These are phyloP conservation scores for Zarea fungicola DNA, from an alignment of 2,329 filamentous ascomycete genomes.

Conservation along the genomic window DNA sequence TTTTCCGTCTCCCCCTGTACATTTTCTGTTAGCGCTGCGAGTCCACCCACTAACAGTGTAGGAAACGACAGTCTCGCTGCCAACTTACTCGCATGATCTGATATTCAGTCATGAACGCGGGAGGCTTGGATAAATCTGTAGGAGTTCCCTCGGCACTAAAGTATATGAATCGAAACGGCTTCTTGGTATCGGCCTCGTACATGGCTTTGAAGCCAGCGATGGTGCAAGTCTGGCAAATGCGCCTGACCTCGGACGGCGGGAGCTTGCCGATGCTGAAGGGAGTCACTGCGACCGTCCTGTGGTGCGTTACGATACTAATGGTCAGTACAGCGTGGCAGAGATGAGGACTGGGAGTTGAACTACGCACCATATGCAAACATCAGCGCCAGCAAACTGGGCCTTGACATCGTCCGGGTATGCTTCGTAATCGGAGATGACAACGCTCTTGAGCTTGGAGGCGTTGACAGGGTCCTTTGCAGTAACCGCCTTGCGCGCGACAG, in stretches of 20 bases:
- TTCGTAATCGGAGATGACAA: conserved; percentile 28
- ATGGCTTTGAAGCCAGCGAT: conserved; percentile 10
- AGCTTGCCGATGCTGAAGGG: conserved; percentile 15
- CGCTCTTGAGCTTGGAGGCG: conserved; percentile 25
- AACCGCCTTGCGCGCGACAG: conserved; percentile 28
- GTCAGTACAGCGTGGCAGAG: not conserved
- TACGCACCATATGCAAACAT: conserved; percentile 29
- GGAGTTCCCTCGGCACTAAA: conserved; percentile 7
- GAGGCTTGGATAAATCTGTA: conserved; percentile 3
- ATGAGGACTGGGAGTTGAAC: not conserved
- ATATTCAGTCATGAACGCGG: conserved; percentile 1
- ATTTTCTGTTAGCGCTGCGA: not conserved
- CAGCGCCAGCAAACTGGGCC: conserved; percentile 27
- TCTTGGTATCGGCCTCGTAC: not conserved
- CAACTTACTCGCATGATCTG: conserved; percentile 8
- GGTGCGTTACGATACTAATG: not conserved
- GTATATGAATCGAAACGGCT: conserved; percentile 18
- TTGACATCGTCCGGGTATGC: conserved; percentile 27
- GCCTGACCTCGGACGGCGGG: conserved; percentile 26
- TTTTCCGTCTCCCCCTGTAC: conserved; percentile 6
- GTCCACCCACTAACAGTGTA: not conserved
- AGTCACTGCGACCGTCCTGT: conserved; percentile 11
- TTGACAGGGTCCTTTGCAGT: conserved; percentile 18
- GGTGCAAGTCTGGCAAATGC: conserved; percentile 27
- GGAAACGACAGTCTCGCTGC: not conserved